Evolutionary conservation across 2,329 filamentous ascomycete genomes (phyloP).

Genomic region (Helicocarpus griseus): DNA sequence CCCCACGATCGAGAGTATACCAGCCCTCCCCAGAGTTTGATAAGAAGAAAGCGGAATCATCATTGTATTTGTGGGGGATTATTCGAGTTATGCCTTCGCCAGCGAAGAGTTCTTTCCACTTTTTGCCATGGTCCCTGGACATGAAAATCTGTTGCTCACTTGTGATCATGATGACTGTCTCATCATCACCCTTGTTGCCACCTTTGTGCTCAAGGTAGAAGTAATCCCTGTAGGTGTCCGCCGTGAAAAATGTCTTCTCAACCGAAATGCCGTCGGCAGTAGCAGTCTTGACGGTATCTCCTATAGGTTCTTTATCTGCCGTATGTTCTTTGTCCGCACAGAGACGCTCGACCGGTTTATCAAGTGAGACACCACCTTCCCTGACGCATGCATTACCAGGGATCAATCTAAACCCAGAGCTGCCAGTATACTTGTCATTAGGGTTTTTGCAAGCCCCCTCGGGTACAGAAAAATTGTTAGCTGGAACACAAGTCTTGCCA

Average conservation of each 20-base stretch:
- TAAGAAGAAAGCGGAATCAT: conserved; percentile 79
- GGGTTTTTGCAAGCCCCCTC: conserved; percentile 63
- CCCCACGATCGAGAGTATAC: conserved; percentile 73
- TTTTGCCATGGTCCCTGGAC: conserved; percentile 79
- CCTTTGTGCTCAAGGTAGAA: conserved; percentile 73
- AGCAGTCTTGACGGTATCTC: conserved; percentile 43
- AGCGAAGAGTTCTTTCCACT: conserved; percentile 63
- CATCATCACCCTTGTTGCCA: conserved; percentile 54
- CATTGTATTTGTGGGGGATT: conserved; percentile 68
- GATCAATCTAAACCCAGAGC: conserved; percentile 85
- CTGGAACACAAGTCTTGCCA: conserved; percentile 57
- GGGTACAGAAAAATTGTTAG: conserved; percentile 54
- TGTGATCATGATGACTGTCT: conserved; percentile 59
- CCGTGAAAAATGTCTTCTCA: conserved; percentile 54
- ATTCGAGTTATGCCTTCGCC: conserved; percentile 62
- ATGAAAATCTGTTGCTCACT: conserved; percentile 56
- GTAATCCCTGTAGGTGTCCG: conserved; percentile 45
- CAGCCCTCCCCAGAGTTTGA: conserved; percentile 59
- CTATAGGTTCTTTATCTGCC: too few species aligned
- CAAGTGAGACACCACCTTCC: conserved; percentile 53
- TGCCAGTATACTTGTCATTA: conserved; percentile 68
- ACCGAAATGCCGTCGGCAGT: conserved; percentile 57
- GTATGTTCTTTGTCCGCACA: too few species aligned
- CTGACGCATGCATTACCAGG: conserved; percentile 68
- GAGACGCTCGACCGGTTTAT: conserved; percentile 61